Base-by-base conservation (phyloP, 208 protist species). In the Herpetomonas tarakana region DNA sequence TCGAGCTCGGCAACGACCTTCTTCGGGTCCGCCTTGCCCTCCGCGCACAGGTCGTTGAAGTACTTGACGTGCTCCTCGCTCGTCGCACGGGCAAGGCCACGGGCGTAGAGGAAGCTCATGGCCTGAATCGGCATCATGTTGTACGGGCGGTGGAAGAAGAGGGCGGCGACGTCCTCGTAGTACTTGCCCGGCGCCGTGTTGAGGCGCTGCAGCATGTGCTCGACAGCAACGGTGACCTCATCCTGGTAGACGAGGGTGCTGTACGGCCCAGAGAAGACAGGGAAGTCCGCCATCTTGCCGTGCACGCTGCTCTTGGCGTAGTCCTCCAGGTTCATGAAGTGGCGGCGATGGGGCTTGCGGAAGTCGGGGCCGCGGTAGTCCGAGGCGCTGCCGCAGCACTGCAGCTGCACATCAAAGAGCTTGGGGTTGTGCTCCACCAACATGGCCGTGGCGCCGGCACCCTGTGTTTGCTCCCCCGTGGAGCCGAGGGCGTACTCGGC, bases 111-210 rank as follows among this genome's bases (percentile, higher is more conserved):
- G 62, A 92, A 92, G 45, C 79, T 85, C 82, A 93, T 92, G 50
- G 90, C 90, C 68, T 94, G 86, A 59, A 96, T 88, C 11, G 90
- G 90, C 90, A 96, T 96, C 90, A 96, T 93, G 71, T 93, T 86
- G 74, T 94, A 96, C 25, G 90, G 90, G 53, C 90, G 90, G 67
- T 96, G 90, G 70, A 96, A 93, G 78, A 96, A 96, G 60, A 96
- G 76, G 27, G 79, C 83, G 30, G 82, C 51, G 62, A 96, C 80
- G 27, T 88, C 76, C 56, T 94, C 82, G 74, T 93, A 96, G 73
- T 91, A 94, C 63, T 90, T 81, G 49, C 82, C 80, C 2, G 90
- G 77, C 18, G 68, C 52, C 52, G 71, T 53, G 19, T 72, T 55
- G 21, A 96, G 77, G 50, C 83, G 82, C 46, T 62, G 21, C 52